A percentile compares a stretch with the other conserved stretches of the same genome.
These are phyloP conservation scores for Canavalia gladiata DNA, from an alignment of 306 rosid species.

Conservation along the genomic window DNA sequence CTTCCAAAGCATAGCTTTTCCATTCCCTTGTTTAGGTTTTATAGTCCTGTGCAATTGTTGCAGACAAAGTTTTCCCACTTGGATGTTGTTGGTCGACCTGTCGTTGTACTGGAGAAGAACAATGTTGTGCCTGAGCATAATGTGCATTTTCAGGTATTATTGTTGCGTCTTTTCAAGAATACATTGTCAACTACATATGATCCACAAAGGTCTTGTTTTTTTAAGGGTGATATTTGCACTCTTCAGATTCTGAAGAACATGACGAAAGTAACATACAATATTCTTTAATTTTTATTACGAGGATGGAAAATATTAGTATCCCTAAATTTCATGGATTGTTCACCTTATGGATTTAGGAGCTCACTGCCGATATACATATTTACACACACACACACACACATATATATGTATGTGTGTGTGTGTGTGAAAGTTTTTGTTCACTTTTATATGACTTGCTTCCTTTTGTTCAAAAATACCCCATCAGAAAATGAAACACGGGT, in stretches of 20 bases:
- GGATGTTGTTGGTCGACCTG: constrained; percentile 96
- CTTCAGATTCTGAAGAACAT: background rate
- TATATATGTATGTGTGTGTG: too few species aligned
- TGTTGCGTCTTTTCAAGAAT: constrained; percentile 26
- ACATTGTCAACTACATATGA: constrained; percentile 15
- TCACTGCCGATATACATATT: constrained; percentile 5
- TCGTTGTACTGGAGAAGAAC: constrained; percentile 83
- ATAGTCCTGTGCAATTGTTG: constrained; percentile 44
- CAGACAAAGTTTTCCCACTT: constrained; percentile 96
- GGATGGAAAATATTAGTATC: constrained; percentile 19
- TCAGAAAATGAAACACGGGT: constrained; percentile 14
- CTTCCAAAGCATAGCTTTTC: constrained; percentile 22
- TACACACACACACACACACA: too few species aligned
- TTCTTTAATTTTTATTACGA: background rate
- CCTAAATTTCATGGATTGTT: constrained; percentile 34
- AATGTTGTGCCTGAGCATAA: constrained; percentile 96
- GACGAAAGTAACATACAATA: background rate
- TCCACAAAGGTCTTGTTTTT: constrained; percentile 7
- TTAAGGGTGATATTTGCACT: background rate
- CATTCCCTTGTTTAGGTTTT: constrained; percentile 45
- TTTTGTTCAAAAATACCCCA: constrained; percentile 11
- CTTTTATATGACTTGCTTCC: constrained; percentile 12
- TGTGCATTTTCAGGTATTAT: constrained; percentile 84
- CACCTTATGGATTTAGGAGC: constrained; percentile 36
- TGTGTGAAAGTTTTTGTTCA: background rate